Percentiles rank a stretch among this genome's conserved stretches.
Evolutionary conservation across 2,329 filamentous ascomycete species (phyloP).

Genomic region (Spiromastix sp.): DNA sequence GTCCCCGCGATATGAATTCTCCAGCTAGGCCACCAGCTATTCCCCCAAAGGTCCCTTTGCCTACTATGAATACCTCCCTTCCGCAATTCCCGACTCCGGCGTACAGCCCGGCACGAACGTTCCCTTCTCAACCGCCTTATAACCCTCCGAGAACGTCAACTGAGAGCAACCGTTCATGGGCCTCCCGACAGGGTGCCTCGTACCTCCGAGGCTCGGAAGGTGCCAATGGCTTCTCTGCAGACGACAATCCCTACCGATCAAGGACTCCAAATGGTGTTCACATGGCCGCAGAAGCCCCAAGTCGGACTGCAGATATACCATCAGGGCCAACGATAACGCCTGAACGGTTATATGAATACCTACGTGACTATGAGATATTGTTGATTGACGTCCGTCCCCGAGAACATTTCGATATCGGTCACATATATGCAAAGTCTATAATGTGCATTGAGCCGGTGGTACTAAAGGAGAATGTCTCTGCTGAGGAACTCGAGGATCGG

Average conservation of each 20-base stretch:
- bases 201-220: slow-evolving; percentile 16
- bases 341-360: slow-evolving; percentile 59
- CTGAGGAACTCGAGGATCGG: slow-evolving; percentile 48
- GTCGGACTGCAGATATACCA: slow-evolving; percentile 38
- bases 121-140: slow-evolving; percentile 26
- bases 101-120: slow-evolving; percentile 36
- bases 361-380: slow-evolving; percentile 57
- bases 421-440: slow-evolving; percentile 72
- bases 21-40: slow-evolving; percentile 23
- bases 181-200: slow-evolving; percentile 5
- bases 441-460: slow-evolving; percentile 86
- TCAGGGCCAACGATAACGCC: slow-evolving; percentile 55
- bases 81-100: slow-evolving; percentile 39
- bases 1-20: slow-evolving; percentile 34
- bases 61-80: slow-evolving; percentile 25
- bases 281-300: slow-evolving; percentile 26
- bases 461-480: slow-evolving; percentile 56
- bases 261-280: slow-evolving; percentile 33
- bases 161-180: slow-evolving; percentile 28
- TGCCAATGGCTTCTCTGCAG: slow-evolving; percentile 23
- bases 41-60: slow-evolving; percentile 34
- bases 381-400: slow-evolving; percentile 78
- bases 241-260: slow-evolving; percentile 36
- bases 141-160: slow-evolving; percentile 31
- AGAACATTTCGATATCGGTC: slow-evolving; percentile 73